Evolutionary conservation across 2,329 filamentous ascomycete genomes (phyloP).

Genomic region (Diaporthe australafricana): DNA sequence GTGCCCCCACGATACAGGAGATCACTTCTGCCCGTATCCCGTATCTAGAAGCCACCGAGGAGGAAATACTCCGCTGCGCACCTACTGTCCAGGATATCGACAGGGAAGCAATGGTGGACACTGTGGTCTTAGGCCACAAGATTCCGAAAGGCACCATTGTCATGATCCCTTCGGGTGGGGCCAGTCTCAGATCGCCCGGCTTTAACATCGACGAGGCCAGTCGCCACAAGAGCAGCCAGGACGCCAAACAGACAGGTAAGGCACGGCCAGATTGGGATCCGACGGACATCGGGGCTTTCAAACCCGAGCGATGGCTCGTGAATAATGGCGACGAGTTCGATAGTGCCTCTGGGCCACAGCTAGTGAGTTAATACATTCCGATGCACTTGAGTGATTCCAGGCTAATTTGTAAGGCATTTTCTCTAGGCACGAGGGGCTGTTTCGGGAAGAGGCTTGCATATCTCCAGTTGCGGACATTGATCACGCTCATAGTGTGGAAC

Average conservation of each 20-base stretch:
- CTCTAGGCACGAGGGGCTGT: constrained; percentile 42
- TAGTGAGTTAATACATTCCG: too few relatives aligned
- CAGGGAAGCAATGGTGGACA: constrained; percentile 52
- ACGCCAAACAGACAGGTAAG: neutral
- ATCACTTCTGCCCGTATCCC: constrained; percentile 52
- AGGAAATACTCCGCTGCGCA: constrained; percentile 57
- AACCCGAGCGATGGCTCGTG: neutral
- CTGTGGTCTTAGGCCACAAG: constrained; percentile 51
- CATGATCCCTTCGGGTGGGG: constrained; percentile 51
- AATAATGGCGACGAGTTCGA: constrained; percentile 37
- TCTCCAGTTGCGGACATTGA: constrained; percentile 42
- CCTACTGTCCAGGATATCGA: constrained; percentile 58
- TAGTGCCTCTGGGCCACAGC: constrained; percentile 40
- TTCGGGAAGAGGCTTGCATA: constrained; percentile 44
- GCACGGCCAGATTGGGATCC: neutral
- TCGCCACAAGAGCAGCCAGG: neutral
- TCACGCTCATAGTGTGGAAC: constrained; percentile 43
- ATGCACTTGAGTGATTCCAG: too few relatives aligned
- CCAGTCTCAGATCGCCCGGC: rapidly evolving
- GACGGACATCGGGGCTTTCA: neutral
- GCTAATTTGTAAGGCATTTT: too few relatives aligned
- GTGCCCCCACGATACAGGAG: constrained; percentile 45
- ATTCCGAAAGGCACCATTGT: constrained; percentile 55
- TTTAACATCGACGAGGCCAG: neutral
- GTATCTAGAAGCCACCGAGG: constrained; percentile 57